A percentile compares a stretch with the other conserved stretches of the same genome.
Conservation (phyloP, 805 yeast genomes). For the Lipomyces spencermartinsiae region DNA sequence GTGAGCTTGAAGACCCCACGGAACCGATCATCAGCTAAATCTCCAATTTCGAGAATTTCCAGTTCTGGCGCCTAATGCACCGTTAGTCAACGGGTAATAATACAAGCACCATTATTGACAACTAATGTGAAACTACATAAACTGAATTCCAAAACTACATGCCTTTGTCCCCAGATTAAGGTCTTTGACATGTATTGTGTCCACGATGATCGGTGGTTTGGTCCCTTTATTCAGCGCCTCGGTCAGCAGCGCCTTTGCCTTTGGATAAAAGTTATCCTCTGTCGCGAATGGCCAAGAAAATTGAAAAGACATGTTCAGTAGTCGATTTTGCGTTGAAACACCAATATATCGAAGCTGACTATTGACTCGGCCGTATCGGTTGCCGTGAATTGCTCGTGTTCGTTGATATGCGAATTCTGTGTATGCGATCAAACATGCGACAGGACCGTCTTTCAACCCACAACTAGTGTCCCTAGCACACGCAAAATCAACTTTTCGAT, state of each 20-base stretch:
- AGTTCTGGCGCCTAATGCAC: conserved; percentile 60
- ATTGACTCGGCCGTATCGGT: background rate
- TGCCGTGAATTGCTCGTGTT: background rate
- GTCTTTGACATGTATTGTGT: conserved; percentile 69
- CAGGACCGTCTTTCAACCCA: background rate
- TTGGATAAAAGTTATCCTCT: conserved; percentile 62
- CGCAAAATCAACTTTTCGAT: background rate
- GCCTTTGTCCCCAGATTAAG: conserved; percentile 71
- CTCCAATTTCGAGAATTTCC: conserved; percentile 84
- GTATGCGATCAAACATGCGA: background rate
- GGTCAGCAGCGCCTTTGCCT: conserved; percentile 69
- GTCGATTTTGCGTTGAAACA: background rate
- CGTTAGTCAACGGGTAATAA: background rate
- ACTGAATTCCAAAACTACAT: background rate
- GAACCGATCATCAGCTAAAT: conserved; percentile 73
- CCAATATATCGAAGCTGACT: background rate
- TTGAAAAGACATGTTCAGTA: conserved; percentile 67
- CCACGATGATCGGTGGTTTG: conserved; percentile 70
- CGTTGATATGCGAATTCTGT: background rate
- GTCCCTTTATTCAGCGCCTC: conserved; percentile 77
- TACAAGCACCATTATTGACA: background rate
- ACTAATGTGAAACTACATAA: background rate
- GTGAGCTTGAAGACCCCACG: conserved; percentile 81
- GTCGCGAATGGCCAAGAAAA: conserved; percentile 80
- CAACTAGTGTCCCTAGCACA: background rate